phyloP scores from a whole-genome alignment of 2,329 filamentous ascomycete genomes.

The Allantophomopsis lycopodina region DNA sequence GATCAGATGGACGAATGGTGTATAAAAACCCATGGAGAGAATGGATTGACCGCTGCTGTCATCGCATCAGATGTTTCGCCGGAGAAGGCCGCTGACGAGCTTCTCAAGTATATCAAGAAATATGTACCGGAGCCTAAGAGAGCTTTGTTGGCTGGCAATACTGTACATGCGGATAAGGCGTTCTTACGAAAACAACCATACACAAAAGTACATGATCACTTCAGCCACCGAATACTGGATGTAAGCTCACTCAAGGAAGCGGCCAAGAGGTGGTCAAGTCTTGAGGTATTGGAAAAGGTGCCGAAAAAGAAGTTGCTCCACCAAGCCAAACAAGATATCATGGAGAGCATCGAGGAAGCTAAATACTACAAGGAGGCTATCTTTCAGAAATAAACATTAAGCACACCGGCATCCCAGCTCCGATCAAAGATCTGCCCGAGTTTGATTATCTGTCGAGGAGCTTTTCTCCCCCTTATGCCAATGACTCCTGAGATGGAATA shows the following conservation, averaged over 20 bases:
- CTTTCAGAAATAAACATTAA: constrained; percentile 28
- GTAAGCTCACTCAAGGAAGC: constrained; percentile 91
- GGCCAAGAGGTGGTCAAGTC: constrained; percentile 62
- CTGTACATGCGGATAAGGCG: constrained; percentile 75
- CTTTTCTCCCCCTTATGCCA: no score
- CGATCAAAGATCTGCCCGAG: no score
- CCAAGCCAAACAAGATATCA: constrained; percentile 75
- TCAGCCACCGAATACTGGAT: constrained; percentile 86
- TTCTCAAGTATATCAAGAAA: constrained; percentile 67
- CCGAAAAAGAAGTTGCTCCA: constrained; percentile 68
- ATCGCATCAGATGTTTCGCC: constrained; percentile 60
- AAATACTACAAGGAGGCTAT: constrained; percentile 64
- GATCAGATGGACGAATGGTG: constrained; percentile 86
- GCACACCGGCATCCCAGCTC: no score
- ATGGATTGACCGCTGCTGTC: constrained; percentile 70
- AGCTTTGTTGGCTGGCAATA: constrained; percentile 80
- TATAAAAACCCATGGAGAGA: constrained; percentile 60
- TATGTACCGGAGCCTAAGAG: constrained; percentile 52
- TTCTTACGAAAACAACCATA: constrained; percentile 72
- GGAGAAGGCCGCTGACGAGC: constrained; percentile 53
- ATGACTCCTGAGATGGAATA: no score
- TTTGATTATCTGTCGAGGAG: no score
- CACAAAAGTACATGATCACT: constrained; percentile 53
- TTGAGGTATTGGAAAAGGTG: constrained; percentile 41
- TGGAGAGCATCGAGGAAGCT: constrained; percentile 91